Conservation (phyloP, 1,139 yeast genomes). For the Waltiozyma sp. region DNA sequence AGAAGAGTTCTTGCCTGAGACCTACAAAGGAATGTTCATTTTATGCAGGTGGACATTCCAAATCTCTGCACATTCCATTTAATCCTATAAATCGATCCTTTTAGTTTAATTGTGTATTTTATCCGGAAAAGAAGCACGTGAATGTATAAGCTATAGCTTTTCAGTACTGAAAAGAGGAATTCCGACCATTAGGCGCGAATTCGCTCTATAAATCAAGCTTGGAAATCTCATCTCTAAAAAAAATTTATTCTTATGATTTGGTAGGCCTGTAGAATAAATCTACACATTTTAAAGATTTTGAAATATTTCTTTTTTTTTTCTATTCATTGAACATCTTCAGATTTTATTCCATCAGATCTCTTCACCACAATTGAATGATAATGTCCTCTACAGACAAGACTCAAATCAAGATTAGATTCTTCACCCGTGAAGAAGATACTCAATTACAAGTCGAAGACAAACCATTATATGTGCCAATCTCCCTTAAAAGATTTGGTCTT, state of each 20-base stretch:
- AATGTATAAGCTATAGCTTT: not conserved
- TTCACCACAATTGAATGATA: not conserved
- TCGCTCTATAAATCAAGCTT: not conserved
- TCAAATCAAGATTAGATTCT: slow-evolving; percentile 68
- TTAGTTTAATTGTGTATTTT: too few relatives aligned
- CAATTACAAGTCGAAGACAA: slow-evolving; percentile 64
- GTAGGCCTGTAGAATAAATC: not conserved
- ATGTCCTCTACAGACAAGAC: slow-evolving; percentile 21
- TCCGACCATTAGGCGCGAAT: not conserved
- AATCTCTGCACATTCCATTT: too few relatives aligned
- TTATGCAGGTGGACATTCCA: too few relatives aligned
- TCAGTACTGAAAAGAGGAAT: not conserved
- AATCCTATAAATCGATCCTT: too few relatives aligned
- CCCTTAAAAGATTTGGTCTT: slow-evolving; percentile 79
- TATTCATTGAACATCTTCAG: too few relatives aligned
- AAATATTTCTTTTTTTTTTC: not conserved
- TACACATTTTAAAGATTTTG: not conserved
- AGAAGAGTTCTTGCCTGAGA: too few relatives aligned
- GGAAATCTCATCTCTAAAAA: not conserved
- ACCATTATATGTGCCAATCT: slow-evolving; percentile 79
- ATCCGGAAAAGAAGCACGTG: not conserved
- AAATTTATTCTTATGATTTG: not conserved
- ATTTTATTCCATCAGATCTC: not conserved
- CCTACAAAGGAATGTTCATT: too few relatives aligned
- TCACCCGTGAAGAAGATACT: slow-evolving; percentile 79